Percentiles rank a stretch among this genome's conserved stretches.
phyloP scores from a whole-genome alignment of 768 basidiomycete genomes.

The Mrakia blollopis region DNA sequence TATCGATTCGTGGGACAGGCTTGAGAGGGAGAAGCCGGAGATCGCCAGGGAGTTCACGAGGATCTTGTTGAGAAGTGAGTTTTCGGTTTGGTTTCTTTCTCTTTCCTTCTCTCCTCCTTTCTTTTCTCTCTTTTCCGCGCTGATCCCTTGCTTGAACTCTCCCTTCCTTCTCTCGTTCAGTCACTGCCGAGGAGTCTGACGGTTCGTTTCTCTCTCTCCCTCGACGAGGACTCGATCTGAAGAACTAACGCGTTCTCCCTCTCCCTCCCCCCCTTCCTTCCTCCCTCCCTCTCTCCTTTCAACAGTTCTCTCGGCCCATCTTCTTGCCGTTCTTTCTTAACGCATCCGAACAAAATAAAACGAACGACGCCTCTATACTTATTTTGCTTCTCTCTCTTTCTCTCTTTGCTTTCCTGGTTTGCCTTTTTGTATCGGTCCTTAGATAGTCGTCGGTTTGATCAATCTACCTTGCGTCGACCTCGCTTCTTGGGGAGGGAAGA shows the following conservation, averaged over 20 bases:
- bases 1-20: slow-evolving; percentile 52
- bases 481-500: too few relatives aligned
- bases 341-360: background rate
- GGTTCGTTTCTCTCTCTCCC: background rate
- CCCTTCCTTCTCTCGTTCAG: background rate
- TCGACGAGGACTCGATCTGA: background rate
- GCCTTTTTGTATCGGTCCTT: too few relatives aligned
- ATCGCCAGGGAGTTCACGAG: slow-evolving; percentile 42
- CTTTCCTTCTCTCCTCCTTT: too few relatives aligned
- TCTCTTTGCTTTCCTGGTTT: too few relatives aligned
- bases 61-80: slow-evolving; percentile 43
- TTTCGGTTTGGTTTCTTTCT: background rate
- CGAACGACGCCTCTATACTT: too few relatives aligned
- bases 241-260: background rate
- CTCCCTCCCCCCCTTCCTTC: too few relatives aligned
- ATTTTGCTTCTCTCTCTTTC: too few relatives aligned
- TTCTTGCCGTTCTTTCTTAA: slow-evolving; percentile 16
- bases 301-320: slow-evolving; percentile 19
- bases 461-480: too few relatives aligned
- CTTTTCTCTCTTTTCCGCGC: background rate
- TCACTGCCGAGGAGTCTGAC: slow-evolving; percentile 24
- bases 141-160: background rate
- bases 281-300: background rate
- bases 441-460: too few relatives aligned
- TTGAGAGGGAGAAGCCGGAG: slow-evolving; percentile 64